Evolutionary conservation across 2,329 filamentous ascomycete species (phyloP).

Genomic region (Trichoderma sp.): DNA sequence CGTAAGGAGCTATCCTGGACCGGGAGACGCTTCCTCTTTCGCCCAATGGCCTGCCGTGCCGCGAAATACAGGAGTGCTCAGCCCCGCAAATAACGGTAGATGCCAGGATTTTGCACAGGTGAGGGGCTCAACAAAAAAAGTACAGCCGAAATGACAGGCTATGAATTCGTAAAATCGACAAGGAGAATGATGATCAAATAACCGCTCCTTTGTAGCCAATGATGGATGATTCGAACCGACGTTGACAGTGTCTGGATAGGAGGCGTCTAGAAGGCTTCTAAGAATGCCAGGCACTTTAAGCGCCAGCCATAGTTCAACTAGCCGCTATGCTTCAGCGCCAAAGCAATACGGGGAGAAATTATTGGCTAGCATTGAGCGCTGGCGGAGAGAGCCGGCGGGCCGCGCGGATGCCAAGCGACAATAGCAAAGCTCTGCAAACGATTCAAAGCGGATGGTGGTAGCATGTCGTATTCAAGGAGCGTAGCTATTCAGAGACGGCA

Average conservation of each 20-base stretch:
- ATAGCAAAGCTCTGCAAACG: not conserved
- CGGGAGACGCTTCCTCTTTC: not conserved
- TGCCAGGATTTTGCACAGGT: not conserved
- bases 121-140: conserved; percentile 22
- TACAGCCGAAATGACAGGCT: conserved; percentile 11
- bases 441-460: not conserved
- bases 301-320: not conserved
- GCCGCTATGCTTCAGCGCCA: not conserved
- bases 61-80: conserved; percentile 6
- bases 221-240: not conserved
- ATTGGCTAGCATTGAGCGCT: not conserved
- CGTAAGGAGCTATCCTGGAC: not conserved
- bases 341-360: not conserved
- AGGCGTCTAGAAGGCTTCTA: conserved; percentile 2
- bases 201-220: not conserved
- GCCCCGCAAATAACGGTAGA: conserved; percentile 13
- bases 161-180: not conserved
- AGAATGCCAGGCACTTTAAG: not conserved
- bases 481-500: not conserved
- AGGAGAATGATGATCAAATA: not conserved
- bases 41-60: not conserved
- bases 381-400: conserved; percentile 8
- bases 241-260: not conserved
- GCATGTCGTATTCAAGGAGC: not conserved
- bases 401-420: conserved; percentile 7